Conservation (phyloP, 768 basidiomycete species). For the Auriscalpium microsporum region DNA sequence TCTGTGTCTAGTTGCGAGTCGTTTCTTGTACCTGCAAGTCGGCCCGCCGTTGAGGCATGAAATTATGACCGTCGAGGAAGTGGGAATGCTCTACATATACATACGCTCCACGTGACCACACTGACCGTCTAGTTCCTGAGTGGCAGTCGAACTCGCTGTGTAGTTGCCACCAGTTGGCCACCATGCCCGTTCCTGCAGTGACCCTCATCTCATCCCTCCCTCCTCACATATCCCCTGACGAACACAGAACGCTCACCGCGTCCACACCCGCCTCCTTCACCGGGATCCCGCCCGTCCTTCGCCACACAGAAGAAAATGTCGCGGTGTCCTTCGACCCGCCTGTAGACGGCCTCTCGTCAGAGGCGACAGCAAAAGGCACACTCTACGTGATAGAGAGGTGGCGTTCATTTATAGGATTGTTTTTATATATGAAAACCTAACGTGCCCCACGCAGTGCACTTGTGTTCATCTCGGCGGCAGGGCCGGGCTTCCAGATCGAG, state of each 20-base stretch:
- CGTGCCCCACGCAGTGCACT: slow-evolving; percentile 43
- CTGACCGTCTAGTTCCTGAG: no score
- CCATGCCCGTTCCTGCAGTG: slow-evolving; percentile 19
- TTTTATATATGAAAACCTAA: slow-evolving; percentile 5
- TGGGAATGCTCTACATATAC: no score
- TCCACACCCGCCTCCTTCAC: slow-evolving; percentile 80
- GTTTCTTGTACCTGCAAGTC: no score
- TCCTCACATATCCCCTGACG: slow-evolving; percentile 46
- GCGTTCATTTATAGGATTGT: slow-evolving; percentile 4
- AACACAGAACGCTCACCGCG: slow-evolving; percentile 57
- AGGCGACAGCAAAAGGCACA: slow-evolving; percentile 50
- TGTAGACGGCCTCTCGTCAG: slow-evolving; percentile 45
- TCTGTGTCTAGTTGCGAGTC: no score
- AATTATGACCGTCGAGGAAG: no score
- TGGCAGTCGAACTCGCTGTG: no score
- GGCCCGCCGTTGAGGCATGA: no score
- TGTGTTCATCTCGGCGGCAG: slow-evolving; percentile 63
- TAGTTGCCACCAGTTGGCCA: no score
- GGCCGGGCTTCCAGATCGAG: slow-evolving; percentile 71
- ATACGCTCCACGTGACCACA: neutral
- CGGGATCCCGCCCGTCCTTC: slow-evolving; percentile 77
- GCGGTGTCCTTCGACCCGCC: slow-evolving; percentile 62
- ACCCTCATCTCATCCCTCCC: slow-evolving; percentile 35
- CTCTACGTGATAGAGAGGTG: slow-evolving; percentile 86
- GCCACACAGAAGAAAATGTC: slow-evolving; percentile 67